Evolutionary conservation across 2,329 filamentous ascomycete species (phyloP).

Genomic region (Pseudovirgaria hyperparasitica): DNA sequence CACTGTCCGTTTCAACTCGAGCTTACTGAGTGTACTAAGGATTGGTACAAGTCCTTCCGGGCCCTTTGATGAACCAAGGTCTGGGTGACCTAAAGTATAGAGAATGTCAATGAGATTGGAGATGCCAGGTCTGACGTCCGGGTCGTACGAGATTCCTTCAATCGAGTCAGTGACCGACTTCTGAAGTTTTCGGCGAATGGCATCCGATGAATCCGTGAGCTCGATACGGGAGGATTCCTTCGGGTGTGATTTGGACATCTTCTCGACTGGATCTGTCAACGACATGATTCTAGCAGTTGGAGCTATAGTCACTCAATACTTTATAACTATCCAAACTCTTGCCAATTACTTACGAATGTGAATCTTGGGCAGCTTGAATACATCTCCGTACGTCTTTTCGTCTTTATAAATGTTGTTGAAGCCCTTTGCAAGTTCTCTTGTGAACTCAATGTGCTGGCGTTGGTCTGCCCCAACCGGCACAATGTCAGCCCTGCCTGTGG

Average conservation of each 20-base stretch:
- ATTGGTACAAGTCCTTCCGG: constrained; percentile 28
- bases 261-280: constrained; percentile 59
- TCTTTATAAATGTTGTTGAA: constrained; percentile 57
- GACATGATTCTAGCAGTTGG: constrained; percentile 83
- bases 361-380: too few relatives aligned
- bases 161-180: constrained; percentile 65
- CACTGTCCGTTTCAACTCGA: constrained; percentile 51
- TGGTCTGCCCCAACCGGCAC: constrained; percentile 97
- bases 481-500: constrained; percentile 57
- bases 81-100: constrained; percentile 47
- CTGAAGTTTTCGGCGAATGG: constrained; percentile 58
- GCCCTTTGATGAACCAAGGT: constrained; percentile 26
- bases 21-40: too few relatives aligned
- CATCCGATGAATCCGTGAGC: constrained; percentile 55
- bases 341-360: neutral
- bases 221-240: constrained; percentile 66
- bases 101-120: constrained; percentile 76
- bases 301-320: constrained; percentile 31
- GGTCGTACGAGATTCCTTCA: constrained; percentile 59
- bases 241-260: constrained; percentile 88
- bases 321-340: too few relatives aligned
- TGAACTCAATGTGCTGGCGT: constrained; percentile 84
- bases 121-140: constrained; percentile 58
- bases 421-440: constrained; percentile 69
- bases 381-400: too few relatives aligned